Evolutionary conservation across 73 alveolate genomes (phyloP), one percentile per base, ranked within the genome.

Genomic region (Blepharisma japonicum): DNA sequence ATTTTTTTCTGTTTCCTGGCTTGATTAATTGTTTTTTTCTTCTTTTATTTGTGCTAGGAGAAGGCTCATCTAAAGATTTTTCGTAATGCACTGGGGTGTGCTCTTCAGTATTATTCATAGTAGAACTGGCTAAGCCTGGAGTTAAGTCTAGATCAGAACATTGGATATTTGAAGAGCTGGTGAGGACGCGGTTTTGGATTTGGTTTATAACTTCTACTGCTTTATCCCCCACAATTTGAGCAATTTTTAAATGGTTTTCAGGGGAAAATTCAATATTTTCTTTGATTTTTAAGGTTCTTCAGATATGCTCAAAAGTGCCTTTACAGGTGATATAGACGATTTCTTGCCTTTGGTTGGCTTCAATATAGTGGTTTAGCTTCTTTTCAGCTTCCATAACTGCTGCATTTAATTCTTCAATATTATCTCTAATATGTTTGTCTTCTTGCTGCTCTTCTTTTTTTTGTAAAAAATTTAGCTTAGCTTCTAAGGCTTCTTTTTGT

Each of bases 401-500:
- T 18, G 14, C 47, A 20, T n/a, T 61, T 61, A 61, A 2, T 14
- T 20, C 47, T 14, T 61, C 74, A 20, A 39, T n/a, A 4, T 61
- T 61, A 3, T 32, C 42, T 32, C 42, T 32, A 14, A 61, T 11
- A 14, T 61, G 47, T 2, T 11, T 18, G 4, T 61, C 14, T 18
- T 20, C 11, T 14, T n/a, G 14, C 47, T 61, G 14, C 18, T 9
- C 46, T 61, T 61, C 74, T 61, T 70, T 47, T 70, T 70, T 14
- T 45, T 45, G 11, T 70, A 70, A 70, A 47, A 70, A 70, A 70
- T n/a, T 45, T 4, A 70, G 61, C 46, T 70, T 85, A 0, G 50
- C 79, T 45, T 71, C 86, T 9, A 80, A 68, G 50, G 80, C 67
- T 21, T 46, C 70, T 66, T 85, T 85, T 42, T 85, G 85, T 4